Evolutionary conservation across 495 filamentous ascomycete genomes (phyloP), one percentile per base, ranked within the genome.

Genomic region (Neurospora sp.): DNA sequence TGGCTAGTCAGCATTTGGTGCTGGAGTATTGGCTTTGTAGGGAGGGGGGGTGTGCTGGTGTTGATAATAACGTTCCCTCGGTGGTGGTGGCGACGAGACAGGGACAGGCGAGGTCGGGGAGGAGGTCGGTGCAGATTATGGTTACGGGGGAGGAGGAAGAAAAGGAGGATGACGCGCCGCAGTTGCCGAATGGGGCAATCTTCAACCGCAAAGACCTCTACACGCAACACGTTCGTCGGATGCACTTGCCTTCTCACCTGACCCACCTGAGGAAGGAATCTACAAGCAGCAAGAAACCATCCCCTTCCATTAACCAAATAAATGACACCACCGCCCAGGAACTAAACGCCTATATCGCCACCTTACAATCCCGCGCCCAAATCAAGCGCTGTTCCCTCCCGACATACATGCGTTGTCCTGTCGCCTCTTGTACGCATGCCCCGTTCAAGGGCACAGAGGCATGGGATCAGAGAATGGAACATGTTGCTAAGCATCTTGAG

Each of bases 191-290:
- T 39, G 84, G 84, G 24, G 90, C 92, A 71, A 90, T 93, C 79
- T 97, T 97, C 84, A 96, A 96, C 82, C 91, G 94, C 75, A 97
- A 97, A 79, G 94, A 97, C 76, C 89, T 97, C 34, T 97, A 94
- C 85, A 94, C 91, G 0, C 93, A 97, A 76, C 94, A 97, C 74
- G 85, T 95, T 2, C 89, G 93, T 10, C 89, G 94, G 71, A 97
- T 97, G 94, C 94, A 97, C 78, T 81, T 83, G 0, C 88, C 90
- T 3, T 24, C 78, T 6, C 66, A 76, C 40, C 45, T 81, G 45
- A 84, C 84, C 70, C 82, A 86, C 80, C 81, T 76, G 45, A 37
- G 76, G 39, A 76, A 81, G 78, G 75, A 82, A 38, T 38, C 66
- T 19, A 42, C 69, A 2, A n/a, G 13, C 69, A 45, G 5, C 62